Conservation (phyloP, 1,139 yeast species). For the Protomyces inouyei region DNA sequence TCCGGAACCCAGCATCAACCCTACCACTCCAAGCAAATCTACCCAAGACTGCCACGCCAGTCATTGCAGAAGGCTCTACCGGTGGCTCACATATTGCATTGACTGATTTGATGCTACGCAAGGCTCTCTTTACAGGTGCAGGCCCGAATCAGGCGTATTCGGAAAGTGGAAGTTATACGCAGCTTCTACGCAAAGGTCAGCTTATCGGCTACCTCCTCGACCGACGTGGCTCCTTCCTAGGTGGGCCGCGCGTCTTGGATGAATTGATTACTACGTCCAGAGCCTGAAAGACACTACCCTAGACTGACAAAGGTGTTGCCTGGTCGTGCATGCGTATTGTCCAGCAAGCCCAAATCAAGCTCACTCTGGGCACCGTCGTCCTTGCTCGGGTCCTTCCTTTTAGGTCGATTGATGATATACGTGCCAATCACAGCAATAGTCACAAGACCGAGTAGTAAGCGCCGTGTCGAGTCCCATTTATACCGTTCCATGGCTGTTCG, state of each 20-base stretch:
- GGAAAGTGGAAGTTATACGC: conserved; percentile 9
- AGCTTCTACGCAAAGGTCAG: conserved; percentile 7
- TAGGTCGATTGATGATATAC: conserved; percentile 20
- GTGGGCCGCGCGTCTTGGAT: background rate
- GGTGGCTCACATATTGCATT: background rate
- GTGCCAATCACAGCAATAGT: conserved; percentile 22
- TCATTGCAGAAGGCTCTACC: background rate
- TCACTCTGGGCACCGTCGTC: background rate
- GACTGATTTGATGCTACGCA: conserved; percentile 8
- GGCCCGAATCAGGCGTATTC: conserved; percentile 18
- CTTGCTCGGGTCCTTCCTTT: background rate
- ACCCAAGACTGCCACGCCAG: background rate
- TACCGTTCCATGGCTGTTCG: conserved; percentile 27
- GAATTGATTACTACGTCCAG: background rate
- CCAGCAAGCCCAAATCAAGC: background rate
- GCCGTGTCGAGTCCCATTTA: conserved; percentile 32
- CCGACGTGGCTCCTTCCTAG: conserved; percentile 14
- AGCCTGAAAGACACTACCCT: background rate
- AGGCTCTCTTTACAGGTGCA: conserved; percentile 13
- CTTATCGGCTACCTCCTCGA: conserved; percentile 18
- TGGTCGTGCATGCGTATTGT: background rate
- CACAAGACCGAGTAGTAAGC: conserved; percentile 16
- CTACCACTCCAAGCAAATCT: background rate
- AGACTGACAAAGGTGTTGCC: conserved; percentile 21
- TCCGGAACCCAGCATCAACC: background rate